Conservation (phyloP, 305 asterid species). For the Solanum chacoense region DNA sequence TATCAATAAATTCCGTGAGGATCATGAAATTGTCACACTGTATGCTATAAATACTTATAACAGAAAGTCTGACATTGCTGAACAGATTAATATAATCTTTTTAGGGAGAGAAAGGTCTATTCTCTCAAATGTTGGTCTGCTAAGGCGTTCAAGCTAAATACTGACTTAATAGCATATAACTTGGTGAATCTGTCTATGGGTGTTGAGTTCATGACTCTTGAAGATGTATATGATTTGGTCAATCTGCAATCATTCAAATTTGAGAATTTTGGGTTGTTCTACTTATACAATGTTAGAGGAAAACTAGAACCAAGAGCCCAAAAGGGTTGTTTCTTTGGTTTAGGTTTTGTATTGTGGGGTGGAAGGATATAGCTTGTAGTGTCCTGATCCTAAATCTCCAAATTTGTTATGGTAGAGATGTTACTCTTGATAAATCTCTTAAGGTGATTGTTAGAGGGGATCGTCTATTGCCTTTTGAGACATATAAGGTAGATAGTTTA, state of each 20-base stretch:
- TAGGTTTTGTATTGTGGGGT: background rate
- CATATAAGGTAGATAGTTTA: background rate
- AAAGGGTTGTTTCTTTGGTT: background rate
- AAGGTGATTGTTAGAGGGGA: background rate
- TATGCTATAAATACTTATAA: background rate
- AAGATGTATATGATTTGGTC: background rate
- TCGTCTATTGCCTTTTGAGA: background rate
- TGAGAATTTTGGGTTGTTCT: background rate
- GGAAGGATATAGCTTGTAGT: background rate
- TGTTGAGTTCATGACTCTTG: background rate
- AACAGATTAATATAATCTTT: background rate
- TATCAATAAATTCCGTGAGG: background rate
- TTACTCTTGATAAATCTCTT: background rate
- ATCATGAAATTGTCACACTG: background rate
- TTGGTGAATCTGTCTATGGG: background rate
- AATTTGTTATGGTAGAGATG: background rate
- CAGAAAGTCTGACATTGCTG: background rate
- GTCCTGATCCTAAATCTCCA: background rate
- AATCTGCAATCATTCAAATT: background rate
- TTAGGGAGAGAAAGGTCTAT: background rate
- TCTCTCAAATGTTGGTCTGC: background rate
- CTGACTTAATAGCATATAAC: background rate
- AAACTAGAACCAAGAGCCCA: background rate
- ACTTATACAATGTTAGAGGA: background rate
- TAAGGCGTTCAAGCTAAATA: background rate